Conservation (phyloP, 345 rosid genomes). For the Cochlearia excelsa region DNA sequence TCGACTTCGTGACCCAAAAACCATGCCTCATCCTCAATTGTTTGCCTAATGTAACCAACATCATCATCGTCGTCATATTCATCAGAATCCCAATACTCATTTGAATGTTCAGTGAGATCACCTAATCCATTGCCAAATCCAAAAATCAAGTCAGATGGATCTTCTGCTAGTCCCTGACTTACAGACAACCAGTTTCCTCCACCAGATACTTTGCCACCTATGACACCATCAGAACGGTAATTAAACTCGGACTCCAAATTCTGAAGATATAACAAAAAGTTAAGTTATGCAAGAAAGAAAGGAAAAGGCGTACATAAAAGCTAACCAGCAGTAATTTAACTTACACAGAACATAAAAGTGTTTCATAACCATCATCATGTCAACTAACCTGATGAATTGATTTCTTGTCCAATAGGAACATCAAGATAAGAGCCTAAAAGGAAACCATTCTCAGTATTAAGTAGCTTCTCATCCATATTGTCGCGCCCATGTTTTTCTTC, state of each 20-base stretch:
- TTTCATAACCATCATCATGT: constrained; percentile 16
- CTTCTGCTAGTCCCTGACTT: constrained; percentile 95
- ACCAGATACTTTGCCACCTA: constrained; percentile 74
- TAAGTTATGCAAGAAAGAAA: background rate
- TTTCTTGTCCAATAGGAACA: constrained; percentile 93
- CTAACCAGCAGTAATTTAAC: background rate
- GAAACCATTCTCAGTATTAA: constrained; percentile 58
- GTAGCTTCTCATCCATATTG: constrained; percentile 51
- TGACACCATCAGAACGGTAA: constrained; percentile 3
- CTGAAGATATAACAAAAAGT: too few species aligned
- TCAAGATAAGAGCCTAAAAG: constrained; percentile 85
- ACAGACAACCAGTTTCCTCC: constrained; percentile 98
- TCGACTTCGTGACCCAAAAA: constrained; percentile 98
- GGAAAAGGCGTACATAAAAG: background rate
- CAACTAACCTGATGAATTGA: constrained; percentile 70
- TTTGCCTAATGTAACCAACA: constrained; percentile 94
- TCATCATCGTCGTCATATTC: constrained; percentile 98
- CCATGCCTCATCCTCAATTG: constrained; percentile 98
- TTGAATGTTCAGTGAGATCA: constrained; percentile 82
- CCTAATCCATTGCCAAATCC: constrained; percentile 98
- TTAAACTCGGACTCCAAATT: background rate
- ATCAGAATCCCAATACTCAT: constrained; percentile 99
- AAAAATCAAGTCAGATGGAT: constrained; percentile 91
- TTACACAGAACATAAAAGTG: constrained; percentile 5
- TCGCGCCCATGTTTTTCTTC: constrained; percentile 83